These are phyloP conservation scores for Pittosporum tobira DNA, from an alignment of 129 eudicot species.

Conservation along the genomic window DNA sequence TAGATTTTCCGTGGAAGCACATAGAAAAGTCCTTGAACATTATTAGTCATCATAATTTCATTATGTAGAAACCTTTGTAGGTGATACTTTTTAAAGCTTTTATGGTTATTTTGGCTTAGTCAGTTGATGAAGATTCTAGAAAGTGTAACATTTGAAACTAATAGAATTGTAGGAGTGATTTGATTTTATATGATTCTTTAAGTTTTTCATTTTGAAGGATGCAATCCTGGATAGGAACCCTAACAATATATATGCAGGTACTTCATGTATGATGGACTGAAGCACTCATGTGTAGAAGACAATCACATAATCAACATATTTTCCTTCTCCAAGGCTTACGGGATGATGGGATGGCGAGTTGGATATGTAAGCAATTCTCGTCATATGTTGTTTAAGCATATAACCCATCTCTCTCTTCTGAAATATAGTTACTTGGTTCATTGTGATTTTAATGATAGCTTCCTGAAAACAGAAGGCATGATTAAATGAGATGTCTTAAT, in stretches of 20 bases:
- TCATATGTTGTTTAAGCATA: constrained; percentile 6
- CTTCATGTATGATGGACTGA: constrained; percentile 96
- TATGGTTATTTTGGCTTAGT: not conserved
- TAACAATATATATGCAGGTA: constrained; percentile 43
- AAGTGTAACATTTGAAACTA: not conserved
- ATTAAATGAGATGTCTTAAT: constrained; percentile 1
- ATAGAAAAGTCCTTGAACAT: not conserved
- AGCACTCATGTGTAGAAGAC: constrained; percentile 82
- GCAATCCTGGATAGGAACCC: not conserved
- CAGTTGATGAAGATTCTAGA: not conserved
- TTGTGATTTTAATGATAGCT: not conserved
- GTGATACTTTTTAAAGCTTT: not conserved
- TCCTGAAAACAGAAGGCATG: not conserved
- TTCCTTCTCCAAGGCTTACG: constrained; percentile 98
- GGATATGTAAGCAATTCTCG: constrained; percentile 74
- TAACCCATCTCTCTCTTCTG: not conserved
- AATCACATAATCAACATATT: constrained; percentile 83
- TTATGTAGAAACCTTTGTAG: not conserved
- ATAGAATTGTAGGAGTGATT: too few species aligned
- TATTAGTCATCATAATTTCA: not conserved
- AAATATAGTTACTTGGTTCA: not conserved
- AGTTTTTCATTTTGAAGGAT: not conserved
- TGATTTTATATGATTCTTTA: not conserved
- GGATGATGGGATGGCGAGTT: constrained; percentile 99
- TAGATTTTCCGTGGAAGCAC: not conserved